A percentile compares a stretch with the other conserved stretches of the same genome.
These are phyloP conservation scores for Cladosporium cucumerinum DNA, from an alignment of 2,329 filamentous ascomycete genomes.

Conservation along the genomic window DNA sequence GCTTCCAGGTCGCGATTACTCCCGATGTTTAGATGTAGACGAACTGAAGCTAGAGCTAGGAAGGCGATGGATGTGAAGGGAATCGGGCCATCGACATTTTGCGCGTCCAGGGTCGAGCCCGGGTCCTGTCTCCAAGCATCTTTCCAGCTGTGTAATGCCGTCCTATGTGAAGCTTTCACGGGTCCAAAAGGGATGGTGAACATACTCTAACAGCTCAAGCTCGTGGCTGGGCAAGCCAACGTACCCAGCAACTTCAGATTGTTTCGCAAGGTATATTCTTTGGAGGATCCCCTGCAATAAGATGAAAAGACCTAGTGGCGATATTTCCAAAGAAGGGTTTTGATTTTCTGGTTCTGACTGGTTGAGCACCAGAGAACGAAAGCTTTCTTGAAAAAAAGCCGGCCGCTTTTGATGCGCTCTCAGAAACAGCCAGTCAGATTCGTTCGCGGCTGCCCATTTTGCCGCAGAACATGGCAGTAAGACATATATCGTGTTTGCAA, in stretches of 20 bases:
- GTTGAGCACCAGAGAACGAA: background rate
- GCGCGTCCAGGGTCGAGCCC: conserved; percentile 37
- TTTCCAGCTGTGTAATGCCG: conserved; percentile 35
- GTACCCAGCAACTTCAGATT: background rate
- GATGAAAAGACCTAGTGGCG: background rate
- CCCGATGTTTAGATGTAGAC: conserved; percentile 47
- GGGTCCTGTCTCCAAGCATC: conserved; percentile 36
- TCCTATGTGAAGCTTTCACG: background rate
- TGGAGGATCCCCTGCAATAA: background rate
- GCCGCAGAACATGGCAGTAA: background rate
- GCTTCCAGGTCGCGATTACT: conserved; percentile 45
- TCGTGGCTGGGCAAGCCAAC: background rate
- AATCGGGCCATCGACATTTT: conserved; percentile 37
- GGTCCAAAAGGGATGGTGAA: background rate
- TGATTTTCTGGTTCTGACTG: background rate
- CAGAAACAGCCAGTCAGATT: background rate
- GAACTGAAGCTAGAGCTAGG: conserved; percentile 46
- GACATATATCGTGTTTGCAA: background rate
- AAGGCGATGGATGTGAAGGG: conserved; percentile 47
- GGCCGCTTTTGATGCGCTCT: background rate
- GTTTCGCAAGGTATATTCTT: background rate
- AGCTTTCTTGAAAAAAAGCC: background rate
- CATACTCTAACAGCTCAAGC: background rate
- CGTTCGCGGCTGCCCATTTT: background rate
- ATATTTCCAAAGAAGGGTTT: background rate